Base-by-base conservation (phyloP, 2,329 filamentous ascomycete species). In the Trichoderma sp. region DNA sequence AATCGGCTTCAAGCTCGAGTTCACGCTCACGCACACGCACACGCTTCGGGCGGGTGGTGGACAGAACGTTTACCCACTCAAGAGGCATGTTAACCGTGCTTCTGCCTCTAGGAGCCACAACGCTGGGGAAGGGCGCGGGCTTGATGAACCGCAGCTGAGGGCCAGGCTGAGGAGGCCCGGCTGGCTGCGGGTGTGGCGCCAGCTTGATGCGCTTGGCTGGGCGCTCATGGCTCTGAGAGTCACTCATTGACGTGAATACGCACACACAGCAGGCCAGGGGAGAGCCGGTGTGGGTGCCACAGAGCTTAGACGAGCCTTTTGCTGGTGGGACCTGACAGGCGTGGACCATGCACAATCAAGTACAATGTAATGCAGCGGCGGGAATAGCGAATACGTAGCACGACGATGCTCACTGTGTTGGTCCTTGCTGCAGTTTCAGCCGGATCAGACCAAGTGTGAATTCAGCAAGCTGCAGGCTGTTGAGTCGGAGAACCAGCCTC, bases 131-230 rank as follows among this genome's bases (percentile, higher is more conserved):
- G 8, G 49, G 51, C n/a, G 49, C 58, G 21, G 55, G 46, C 32
- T 24, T 51, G 21, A 64, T 37, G 34, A 49, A 28, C 49, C 28
- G 34, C 49, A 64, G 59, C 46, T 52, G 65, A 30, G 30, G 51
- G 8, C 37, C 32, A 26, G 60, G 26, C 24, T 39, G 24, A 16
- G 39, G 24, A 28, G 11, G 24, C 30, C 34, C 55, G 8, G 24
- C 30, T 14, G 58, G 67, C 39, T 64, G 52, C 46, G 39, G 30
- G 52, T 55, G 59, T 37, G 58, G 69, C 30, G 66, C 65, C 63
- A 73, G 34, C 71, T 71, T 74, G 71, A 72, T 58, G 67, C 74
- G 74, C 72, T 75, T 75, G 30, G 72, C 70, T 28, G 71, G 70
- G 56, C 72, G 72, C 30, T 64, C 56, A 34, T 70, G 61, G 28